Evolutionary conservation across 768 basidiomycete genomes (phyloP), one percentile per base, ranked within the genome.

Genomic region (Mycena latifolia): DNA sequence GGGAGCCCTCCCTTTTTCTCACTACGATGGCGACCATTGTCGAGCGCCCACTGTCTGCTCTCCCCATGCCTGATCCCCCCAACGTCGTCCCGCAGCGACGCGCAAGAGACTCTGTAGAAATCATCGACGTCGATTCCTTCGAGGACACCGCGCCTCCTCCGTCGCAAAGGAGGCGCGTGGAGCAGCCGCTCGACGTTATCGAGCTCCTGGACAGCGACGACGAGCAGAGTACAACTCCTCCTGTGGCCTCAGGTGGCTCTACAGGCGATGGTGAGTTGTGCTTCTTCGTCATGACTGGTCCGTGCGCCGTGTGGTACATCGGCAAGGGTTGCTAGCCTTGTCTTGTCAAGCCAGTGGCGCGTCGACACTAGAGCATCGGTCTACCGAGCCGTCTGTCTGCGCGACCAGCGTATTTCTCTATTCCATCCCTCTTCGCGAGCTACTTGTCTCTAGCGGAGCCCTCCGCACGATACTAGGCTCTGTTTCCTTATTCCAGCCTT

Each of bases 131-230:
- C 25, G 68, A 65, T 45, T 51, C 41, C 5, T 60, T 56, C 11
- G 62, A 69, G 27, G 67, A 63, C 5, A 2, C 47, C 7, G 20
- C 29, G 27, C n/a, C 51, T 20, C 55, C 54, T 5, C 64, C 68
- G 3, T 17, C 45, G 41, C 68, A 65, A 35, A 61, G 64, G 46
- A 24, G 64, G 20, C 63, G 64, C 25, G 37, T 60, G 54, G 61
- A 64, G 52, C 41, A 17, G n/a, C 20, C 22, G 15, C 55, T 35
- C 9, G 63, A 65, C 27, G 37, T 69, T 39, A 69, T 69, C 37
- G 68, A 69, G 54, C 43, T 69, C 24, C 31, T 69, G 46, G 68
- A 69, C 46, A 69, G 68, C 51, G 68, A 69, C n/a, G 63, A 65
- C 27, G 68, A 69, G 41, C 27, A 35, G 2, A 39, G 20, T 14